Base-by-base conservation (phyloP, 2,329 filamentous ascomycete species). In the Magnaporthales sp. region DNA sequence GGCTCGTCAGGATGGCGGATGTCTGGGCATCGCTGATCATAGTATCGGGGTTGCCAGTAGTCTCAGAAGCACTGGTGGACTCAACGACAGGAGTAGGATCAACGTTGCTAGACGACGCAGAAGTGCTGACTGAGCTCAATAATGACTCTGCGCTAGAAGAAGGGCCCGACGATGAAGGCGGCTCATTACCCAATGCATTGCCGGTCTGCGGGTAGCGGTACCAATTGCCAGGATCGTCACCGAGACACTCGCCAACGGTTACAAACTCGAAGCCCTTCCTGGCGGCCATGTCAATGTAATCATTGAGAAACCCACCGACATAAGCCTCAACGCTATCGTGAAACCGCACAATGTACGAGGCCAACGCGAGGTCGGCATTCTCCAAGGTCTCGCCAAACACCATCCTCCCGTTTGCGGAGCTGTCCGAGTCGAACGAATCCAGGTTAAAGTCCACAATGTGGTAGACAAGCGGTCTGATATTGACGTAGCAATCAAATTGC, bases 231-330 rank as follows among this genome's bases (percentile, higher is more conserved):
- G 71, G 68, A 15, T 82, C 75, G 69, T 87, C 83, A 13, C 81
- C 82, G 15, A 87, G 76, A 70, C 84, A 87, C 70, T 86, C 78
- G 2, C 84, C 85, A 5, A 86, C 81, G 3, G 84, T 84, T 32
- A 86, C 84, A 66, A 79, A 78, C 62, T 72, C 71, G 67, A 78
- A 80, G 0, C 82, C 83, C 32, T 78, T 74, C 5, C 70, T 70
- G 64, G 77, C 75, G 10, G 85, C 75, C 29, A 76, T 76, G 24
- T 73, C 70, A 29, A 82, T 71, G 64, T 82, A 75, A 70, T 80
- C 80, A 22, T 78, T 76, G 10, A 79, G 80, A 32, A 84, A 74
- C 68, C 80, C 80, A 66, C 79, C 76, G 24, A 80, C 80, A 2
- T 77, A 77, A 70, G 80, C 76, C 62, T 77, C 73, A 69, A 82